phyloP scores from a whole-genome alignment of 768 basidiomycete species.

The Naganishia vishniacii region DNA sequence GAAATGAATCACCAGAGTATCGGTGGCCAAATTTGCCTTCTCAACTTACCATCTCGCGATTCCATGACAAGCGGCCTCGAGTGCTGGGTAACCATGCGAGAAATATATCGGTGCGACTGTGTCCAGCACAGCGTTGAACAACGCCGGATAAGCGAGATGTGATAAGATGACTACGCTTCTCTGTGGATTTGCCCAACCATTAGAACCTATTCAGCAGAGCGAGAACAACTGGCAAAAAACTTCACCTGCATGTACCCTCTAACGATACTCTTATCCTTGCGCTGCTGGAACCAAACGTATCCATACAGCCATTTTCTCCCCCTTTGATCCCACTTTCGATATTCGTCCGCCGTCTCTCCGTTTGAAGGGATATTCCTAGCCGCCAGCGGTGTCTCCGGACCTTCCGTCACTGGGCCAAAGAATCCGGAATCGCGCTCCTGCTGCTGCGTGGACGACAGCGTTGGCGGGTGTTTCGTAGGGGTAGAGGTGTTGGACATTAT shows the following conservation, averaged over 20 bases:
- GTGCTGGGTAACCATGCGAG: conserved; percentile 67
- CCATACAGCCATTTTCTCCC: conserved; percentile 49
- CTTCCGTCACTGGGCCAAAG: conserved; percentile 37
- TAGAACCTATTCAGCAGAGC: too few relatives aligned
- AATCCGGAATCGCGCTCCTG: conserved; percentile 32
- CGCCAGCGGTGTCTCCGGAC: conserved; percentile 22
- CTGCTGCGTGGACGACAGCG: not conserved
- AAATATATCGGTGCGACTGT: conserved; percentile 65
- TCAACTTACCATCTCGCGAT: conserved; percentile 70
- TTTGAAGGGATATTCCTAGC: conserved; percentile 16
- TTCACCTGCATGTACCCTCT: conserved; percentile 49
- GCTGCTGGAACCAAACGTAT: conserved; percentile 48
- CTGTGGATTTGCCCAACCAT: too few relatives aligned
- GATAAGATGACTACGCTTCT: conserved; percentile 76
- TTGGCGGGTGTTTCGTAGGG: not conserved
- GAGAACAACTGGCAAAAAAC: conserved; percentile 3
- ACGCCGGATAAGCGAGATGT: conserved; percentile 70
- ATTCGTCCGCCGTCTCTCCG: conserved; percentile 45
- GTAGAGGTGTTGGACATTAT: not conserved
- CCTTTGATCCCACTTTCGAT: conserved; percentile 46
- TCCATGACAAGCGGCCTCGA: conserved; percentile 80
- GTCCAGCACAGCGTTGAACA: conserved; percentile 65
- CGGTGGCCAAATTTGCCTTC: too few relatives aligned
- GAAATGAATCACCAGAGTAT: too few relatives aligned
- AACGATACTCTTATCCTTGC: conserved; percentile 40